These are phyloP conservation scores for Pistacia atlantica DNA, from an alignment of 345 rosid genomes.

Conservation along the genomic window DNA sequence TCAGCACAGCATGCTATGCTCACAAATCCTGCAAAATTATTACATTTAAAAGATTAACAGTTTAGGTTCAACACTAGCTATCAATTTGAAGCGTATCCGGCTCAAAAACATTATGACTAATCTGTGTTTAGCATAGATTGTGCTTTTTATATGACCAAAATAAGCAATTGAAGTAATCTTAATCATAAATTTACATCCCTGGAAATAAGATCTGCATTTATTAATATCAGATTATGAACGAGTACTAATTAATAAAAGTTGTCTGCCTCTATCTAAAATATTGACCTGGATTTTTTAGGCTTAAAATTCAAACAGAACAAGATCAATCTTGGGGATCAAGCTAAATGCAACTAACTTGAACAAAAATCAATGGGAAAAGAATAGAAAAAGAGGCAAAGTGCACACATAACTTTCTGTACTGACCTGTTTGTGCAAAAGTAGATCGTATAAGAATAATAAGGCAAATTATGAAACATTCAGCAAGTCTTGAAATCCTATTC, in stretches of 20 bases:
- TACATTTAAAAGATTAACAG: not conserved
- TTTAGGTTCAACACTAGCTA: not conserved
- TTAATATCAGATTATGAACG: not conserved
- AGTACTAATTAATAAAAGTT: not conserved
- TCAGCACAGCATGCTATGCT: slow-evolving; percentile 62
- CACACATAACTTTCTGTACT: slow-evolving; percentile 9
- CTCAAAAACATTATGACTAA: not conserved
- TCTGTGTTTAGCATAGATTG: not conserved
- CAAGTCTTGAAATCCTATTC: slow-evolving; percentile 24
- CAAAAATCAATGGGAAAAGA: not conserved
- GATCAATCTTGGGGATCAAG: slow-evolving; percentile 2
- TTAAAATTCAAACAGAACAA: not conserved
- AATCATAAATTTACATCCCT: not conserved
- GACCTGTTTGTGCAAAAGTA: slow-evolving; percentile 47
- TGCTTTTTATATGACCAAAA: not conserved
- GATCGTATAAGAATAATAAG: slow-evolving; percentile 36
- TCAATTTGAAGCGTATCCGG: not conserved
- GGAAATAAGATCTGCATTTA: not conserved
- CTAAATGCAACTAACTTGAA: not conserved
- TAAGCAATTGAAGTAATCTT: not conserved
- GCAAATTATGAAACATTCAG: slow-evolving; percentile 27
- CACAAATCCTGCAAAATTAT: slow-evolving; percentile 44
- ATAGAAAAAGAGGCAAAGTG: not conserved
- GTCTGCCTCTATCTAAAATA: not conserved
- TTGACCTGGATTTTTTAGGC: not conserved